phyloP scores from a whole-genome alignment of 2,329 filamentous ascomycete species.

The Aspergillus pseudoglaucus region DNA sequence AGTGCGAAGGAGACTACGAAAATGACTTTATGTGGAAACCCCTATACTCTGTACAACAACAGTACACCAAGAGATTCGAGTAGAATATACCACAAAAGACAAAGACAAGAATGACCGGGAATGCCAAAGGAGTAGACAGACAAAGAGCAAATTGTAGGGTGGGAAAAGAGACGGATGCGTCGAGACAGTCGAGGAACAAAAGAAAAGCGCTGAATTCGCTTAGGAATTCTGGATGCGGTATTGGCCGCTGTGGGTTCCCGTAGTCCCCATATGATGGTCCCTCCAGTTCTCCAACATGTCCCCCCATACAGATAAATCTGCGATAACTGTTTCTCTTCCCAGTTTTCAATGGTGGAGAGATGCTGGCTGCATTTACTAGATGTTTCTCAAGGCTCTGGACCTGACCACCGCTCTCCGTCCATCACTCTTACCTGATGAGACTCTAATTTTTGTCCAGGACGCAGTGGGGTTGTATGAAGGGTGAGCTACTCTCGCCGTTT shows the following conservation, averaged over 20 bases:
- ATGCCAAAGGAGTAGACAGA: not conserved
- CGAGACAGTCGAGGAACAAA: not conserved
- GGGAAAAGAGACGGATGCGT: not conserved
- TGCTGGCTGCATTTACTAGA: constrained; percentile 54
- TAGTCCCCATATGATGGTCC: not conserved
- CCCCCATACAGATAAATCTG: not conserved
- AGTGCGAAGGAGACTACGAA: constrained; percentile 9
- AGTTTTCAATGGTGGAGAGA: constrained; percentile 10
- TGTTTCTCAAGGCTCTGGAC: constrained; percentile 95
- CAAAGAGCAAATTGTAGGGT: not conserved
- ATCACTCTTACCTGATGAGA: constrained; percentile 86
- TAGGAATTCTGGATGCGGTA: not conserved
- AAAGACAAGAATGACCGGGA: not conserved
- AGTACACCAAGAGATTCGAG: not conserved
- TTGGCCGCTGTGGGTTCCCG: constrained; percentile 1
- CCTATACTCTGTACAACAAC: not conserved
- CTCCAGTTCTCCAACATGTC: not conserved
- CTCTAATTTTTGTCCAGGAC: constrained; percentile 92
- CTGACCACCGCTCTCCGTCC: constrained; percentile 94
- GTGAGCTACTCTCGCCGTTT: constrained; percentile 47
- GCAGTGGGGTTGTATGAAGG: constrained; percentile 96
- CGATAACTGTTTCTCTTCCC: constrained; percentile 6
- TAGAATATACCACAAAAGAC: constrained; percentile 2
- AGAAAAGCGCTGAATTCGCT: not conserved
- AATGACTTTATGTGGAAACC: not conserved